A percentile compares a stretch with the other conserved stretches of the same genome.
These are phyloP conservation scores for Talaromyces pinophilus DNA, from an alignment of 2,329 filamentous ascomycete genomes.

Conservation along the genomic window DNA sequence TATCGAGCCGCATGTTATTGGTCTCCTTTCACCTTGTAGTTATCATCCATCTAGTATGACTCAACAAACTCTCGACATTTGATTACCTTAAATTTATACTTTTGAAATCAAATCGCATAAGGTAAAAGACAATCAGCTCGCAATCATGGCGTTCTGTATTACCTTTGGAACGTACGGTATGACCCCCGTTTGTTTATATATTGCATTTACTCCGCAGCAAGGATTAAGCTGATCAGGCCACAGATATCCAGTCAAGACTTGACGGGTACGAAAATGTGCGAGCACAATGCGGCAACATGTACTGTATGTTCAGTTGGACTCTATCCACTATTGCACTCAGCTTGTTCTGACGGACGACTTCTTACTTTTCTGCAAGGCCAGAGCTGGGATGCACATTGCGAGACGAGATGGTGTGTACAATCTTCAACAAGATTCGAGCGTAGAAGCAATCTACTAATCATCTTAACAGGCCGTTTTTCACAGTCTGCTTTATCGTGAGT, in stretches of 20 bases:
- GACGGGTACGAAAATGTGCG: conserved; percentile 50
- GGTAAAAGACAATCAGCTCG: neutral
- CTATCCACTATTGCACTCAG: neutral
- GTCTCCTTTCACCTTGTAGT: neutral
- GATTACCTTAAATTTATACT: too few relatives aligned
- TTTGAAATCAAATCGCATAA: neutral
- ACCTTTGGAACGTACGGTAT: conserved; percentile 46
- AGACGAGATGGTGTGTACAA: conserved; percentile 40
- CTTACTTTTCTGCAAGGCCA: too few relatives aligned
- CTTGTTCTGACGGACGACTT: neutral
- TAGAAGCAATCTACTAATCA: too few relatives aligned
- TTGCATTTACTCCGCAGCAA: neutral
- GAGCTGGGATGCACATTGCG: conserved; percentile 43
- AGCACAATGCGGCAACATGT: conserved; percentile 39
- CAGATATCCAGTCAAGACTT: conserved; percentile 48
- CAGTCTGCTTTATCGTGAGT: conserved; percentile 48
- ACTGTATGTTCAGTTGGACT: conserved; percentile 38
- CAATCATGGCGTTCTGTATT: conserved; percentile 46
- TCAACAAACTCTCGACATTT: neutral
- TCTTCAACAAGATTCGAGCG: too few relatives aligned
- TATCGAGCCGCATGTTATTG: neutral
- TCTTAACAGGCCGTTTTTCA: conserved; percentile 40
- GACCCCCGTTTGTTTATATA: conserved; percentile 1
- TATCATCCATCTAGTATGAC: neutral
- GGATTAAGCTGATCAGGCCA: conserved; percentile 2